A percentile compares a stretch with the other conserved stretches of the same genome.
phyloP scores from a whole-genome alignment of 1,139 yeast genomes.

The Taiozyma sp. region DNA sequence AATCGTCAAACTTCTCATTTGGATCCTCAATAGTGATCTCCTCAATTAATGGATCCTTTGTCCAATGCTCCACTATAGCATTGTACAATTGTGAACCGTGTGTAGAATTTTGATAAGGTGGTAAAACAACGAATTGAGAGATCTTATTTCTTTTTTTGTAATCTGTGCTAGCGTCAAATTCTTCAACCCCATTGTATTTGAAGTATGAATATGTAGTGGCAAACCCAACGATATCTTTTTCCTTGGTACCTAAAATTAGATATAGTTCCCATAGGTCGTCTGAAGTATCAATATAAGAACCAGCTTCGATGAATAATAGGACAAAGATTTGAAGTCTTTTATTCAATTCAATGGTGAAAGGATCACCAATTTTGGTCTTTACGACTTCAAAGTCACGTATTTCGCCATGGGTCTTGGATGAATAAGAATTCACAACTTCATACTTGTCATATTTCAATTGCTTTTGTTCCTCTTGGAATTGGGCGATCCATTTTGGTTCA shows the following conservation, averaged over 20 bases:
- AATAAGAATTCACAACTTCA: constrained; percentile 32
- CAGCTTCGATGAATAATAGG: constrained; percentile 87
- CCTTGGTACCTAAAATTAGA: constrained; percentile 27
- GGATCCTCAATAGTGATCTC: constrained; percentile 96
- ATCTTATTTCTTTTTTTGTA: constrained; percentile 61
- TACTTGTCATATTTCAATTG: constrained; percentile 29
- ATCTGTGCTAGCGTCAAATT: constrained; percentile 43
- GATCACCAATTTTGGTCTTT: constrained; percentile 25
- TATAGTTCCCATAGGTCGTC: constrained; percentile 72
- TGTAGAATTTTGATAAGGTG: constrained; percentile 67
- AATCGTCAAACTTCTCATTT: constrained; percentile 84
- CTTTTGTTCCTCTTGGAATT: constrained; percentile 42
- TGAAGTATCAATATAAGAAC: constrained; percentile 71
- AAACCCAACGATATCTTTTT: constrained; percentile 59
- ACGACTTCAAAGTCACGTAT: constrained; percentile 33
- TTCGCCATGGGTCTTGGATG: constrained; percentile 20
- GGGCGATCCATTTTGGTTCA: constrained; percentile 61
- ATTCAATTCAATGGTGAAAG: constrained; percentile 45
- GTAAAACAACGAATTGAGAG: constrained; percentile 81
- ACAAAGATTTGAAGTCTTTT: constrained; percentile 74
- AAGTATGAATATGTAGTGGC: constrained; percentile 83
- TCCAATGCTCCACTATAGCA: constrained; percentile 50
- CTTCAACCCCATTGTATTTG: constrained; percentile 54
- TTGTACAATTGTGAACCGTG: constrained; percentile 68
- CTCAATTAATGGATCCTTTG: constrained; percentile 42